phyloP scores from a whole-genome alignment of 352 stramenopile species.

The Phytopythium chamaehyphon region DNA sequence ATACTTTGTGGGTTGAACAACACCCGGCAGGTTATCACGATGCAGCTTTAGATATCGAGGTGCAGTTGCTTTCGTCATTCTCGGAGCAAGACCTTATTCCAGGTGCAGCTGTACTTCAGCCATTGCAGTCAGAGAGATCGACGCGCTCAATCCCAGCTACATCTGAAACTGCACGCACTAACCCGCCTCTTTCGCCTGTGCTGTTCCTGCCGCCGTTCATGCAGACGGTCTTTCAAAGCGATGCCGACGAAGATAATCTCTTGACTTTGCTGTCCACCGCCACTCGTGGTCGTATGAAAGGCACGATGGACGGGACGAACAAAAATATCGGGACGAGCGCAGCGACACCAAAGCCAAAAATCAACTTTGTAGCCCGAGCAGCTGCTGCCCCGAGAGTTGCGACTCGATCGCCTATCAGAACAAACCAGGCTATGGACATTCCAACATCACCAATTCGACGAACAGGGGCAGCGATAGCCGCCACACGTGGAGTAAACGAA shows the following conservation, averaged over 20 bases:
- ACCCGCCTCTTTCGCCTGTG: slow-evolving; percentile 12
- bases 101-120: slow-evolving; percentile 23
- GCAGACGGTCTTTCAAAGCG: not conserved
- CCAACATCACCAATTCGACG: not conserved
- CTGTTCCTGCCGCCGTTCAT: slow-evolving; percentile 22
- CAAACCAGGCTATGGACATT: not conserved
- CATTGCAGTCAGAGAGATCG: slow-evolving; percentile 13
- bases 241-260: not conserved
- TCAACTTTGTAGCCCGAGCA: not conserved
- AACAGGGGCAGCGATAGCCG: no score
- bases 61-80: slow-evolving; percentile 28
- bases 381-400: not conserved
- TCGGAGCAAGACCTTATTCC: slow-evolving; percentile 5
- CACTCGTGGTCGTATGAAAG: not conserved
- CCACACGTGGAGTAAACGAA: no score
- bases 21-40: slow-evolving; percentile 7
- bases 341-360: not conserved
- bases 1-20: slow-evolving; percentile 69
- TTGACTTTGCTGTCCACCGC: not conserved
- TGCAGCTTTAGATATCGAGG: slow-evolving; percentile 30
- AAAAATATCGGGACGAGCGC: no score
- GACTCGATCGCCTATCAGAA: not conserved
- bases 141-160: slow-evolving; percentile 4
- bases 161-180: slow-evolving; percentile 7
- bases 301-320: not conserved